Conservation (phyloP, 306 rosid genomes). For the Begonia loranthoides region DNA sequence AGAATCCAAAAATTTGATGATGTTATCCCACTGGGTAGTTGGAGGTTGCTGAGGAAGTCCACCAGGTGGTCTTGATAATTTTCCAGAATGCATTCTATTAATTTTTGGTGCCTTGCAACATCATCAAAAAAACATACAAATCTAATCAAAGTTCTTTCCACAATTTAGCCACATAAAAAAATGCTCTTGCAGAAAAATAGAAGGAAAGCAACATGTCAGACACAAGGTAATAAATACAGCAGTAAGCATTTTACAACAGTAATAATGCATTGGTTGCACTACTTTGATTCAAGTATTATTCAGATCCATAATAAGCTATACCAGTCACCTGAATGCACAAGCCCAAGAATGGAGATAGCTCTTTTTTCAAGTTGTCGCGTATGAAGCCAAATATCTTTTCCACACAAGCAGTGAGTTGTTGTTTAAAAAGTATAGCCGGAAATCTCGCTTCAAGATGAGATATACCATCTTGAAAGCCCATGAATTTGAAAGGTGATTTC, state of each 20-base stretch:
- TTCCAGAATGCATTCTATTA: conserved; percentile 62
- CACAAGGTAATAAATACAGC: no score
- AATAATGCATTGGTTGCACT: no score
- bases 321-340: conserved; percentile 77
- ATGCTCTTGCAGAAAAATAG: no score
- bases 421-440: conserved; percentile 93
- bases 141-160: no score
- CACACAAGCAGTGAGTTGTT: conserved; percentile 93
- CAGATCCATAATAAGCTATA: no score
- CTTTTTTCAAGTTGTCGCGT: conserved; percentile 93
- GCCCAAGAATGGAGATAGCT: conserved; percentile 65
- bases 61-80: conserved; percentile 73
- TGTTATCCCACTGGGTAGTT: conserved; percentile 82
- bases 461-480: conserved; percentile 72
- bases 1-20: conserved; percentile 76
- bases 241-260: no score
- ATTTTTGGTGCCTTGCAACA: conserved; percentile 75
- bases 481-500: conserved; percentile 54
- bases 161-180: no score
- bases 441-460: conserved; percentile 85
- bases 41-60: conserved; percentile 54
- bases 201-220: no score
- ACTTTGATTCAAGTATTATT: no score
- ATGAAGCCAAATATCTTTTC: conserved; percentile 92
- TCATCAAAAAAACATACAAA: no score